Conservation (phyloP, 1,284 basidiomycete genomes). For the Malassezia japonica region DNA sequence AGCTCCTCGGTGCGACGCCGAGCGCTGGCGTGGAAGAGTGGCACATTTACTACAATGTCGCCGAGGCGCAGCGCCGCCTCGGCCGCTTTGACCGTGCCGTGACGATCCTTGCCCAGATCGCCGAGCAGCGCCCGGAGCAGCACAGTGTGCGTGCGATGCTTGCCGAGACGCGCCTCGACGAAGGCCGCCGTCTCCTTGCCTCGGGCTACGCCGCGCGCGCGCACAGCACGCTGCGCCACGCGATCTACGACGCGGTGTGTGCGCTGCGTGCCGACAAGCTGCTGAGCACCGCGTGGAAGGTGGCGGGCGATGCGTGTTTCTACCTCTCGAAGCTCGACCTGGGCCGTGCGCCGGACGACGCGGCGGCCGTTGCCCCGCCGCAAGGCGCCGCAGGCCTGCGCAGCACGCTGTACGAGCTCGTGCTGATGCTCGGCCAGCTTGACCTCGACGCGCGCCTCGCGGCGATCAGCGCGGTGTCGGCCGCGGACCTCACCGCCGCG, state of each 20-base stretch:
- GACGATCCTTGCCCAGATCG: slow-evolving; percentile 58
- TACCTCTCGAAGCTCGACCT: slow-evolving; percentile 29
- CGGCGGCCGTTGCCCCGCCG: not conserved
- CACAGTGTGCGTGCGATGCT: slow-evolving; percentile 66
- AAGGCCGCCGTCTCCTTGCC: slow-evolving; percentile 60
- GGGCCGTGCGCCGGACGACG: not conserved
- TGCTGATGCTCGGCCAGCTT: slow-evolving; percentile 16
- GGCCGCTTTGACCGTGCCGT: slow-evolving; percentile 70
- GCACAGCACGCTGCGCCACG: slow-evolving; percentile 60
- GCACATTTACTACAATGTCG: slow-evolving; percentile 75
- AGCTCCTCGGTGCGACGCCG: slow-evolving; percentile 10
- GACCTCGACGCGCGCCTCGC: slow-evolving; percentile 32
- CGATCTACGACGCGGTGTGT: slow-evolving; percentile 57
- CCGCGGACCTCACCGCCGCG: slow-evolving; percentile 8
- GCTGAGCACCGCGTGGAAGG: slow-evolving; percentile 63
- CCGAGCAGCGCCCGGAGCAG: slow-evolving; percentile 55
- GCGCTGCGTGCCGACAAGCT: slow-evolving; percentile 54
- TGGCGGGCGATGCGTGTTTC: slow-evolving; percentile 67
- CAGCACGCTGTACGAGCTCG: slow-evolving; percentile 19
- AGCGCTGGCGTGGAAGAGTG: slow-evolving; percentile 55
- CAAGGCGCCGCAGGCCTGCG: not conserved
- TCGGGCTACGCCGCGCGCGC: slow-evolving; percentile 67
- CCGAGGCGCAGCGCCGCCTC: slow-evolving; percentile 71
- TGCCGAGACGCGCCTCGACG: slow-evolving; percentile 64
- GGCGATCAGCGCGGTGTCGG: slow-evolving; percentile 23